phyloP scores from a whole-genome alignment of 2,329 filamentous ascomycete genomes.

The Beauveria sp. region DNA sequence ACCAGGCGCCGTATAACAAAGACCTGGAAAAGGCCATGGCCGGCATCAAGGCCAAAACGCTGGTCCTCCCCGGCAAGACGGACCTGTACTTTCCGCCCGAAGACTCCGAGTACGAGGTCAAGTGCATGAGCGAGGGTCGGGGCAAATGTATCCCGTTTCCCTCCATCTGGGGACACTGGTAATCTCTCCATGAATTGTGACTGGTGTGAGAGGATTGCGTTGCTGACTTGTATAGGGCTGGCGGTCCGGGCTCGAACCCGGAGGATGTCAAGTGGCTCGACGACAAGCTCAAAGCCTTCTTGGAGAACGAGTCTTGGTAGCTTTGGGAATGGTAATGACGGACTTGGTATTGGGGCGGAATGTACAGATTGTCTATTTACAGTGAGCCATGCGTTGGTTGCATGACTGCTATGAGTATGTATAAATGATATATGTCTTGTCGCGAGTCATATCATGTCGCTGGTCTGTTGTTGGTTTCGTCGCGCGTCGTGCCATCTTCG shows the following conservation, averaged over 20 bases:
- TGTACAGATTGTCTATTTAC: conserved; percentile 8
- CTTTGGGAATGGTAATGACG: background rate
- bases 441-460: background rate
- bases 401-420: background rate
- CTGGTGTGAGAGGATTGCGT: background rate
- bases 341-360: background rate
- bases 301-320: conserved; percentile 16
- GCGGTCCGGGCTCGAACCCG: conserved; percentile 62
- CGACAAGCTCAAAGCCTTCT: conserved; percentile 45
- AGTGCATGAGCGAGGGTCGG: conserved; percentile 29
- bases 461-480: background rate
- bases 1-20: conserved; percentile 60
- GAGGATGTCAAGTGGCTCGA: conserved; percentile 69
- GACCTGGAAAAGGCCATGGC: conserved; percentile 59
- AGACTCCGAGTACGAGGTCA: conserved; percentile 68
- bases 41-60: conserved; percentile 61
- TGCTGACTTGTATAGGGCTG: conserved; percentile 37
- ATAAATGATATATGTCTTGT: background rate
- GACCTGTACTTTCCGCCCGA: conserved; percentile 79
- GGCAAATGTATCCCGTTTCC: conserved; percentile 30
- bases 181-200: background rate
- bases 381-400: background rate
- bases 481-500: background rate
- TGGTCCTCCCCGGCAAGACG: conserved; percentile 65
- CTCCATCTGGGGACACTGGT: conserved; percentile 37